Conservation (phyloP, 179 eudicot genomes). For the Beta macrorhiza region DNA sequence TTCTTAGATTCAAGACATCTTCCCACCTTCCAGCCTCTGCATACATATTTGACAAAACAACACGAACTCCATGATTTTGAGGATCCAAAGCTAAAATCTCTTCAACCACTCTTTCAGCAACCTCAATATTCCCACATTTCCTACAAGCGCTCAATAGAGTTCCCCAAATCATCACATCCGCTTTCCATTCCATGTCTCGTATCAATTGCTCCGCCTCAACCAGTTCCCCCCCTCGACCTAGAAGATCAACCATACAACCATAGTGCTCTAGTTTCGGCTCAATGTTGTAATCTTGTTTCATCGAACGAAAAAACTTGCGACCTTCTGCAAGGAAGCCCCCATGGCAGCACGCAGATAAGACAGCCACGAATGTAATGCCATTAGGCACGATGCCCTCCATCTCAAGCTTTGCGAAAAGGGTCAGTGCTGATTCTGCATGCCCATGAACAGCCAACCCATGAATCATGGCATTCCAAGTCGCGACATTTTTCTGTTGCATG, state of each 20-base stretch:
- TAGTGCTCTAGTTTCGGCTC: slow-evolving; percentile 67
- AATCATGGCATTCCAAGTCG: slow-evolving; percentile 80
- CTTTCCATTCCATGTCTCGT: slow-evolving; percentile 54
- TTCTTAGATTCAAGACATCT: slow-evolving; percentile 55
- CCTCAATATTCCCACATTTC: slow-evolving; percentile 48
- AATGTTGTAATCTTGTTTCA: slow-evolving; percentile 44
- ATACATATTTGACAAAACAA: slow-evolving; percentile 69
- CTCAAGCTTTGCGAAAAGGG: slow-evolving; percentile 43
- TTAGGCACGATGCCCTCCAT: slow-evolving; percentile 43
- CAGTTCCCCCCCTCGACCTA: slow-evolving; percentile 59
- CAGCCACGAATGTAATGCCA: slow-evolving; percentile 59
- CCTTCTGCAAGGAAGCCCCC: slow-evolving; percentile 64
- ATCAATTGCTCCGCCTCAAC: slow-evolving; percentile 61
- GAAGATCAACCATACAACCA: slow-evolving; percentile 70
- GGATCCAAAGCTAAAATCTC: slow-evolving; percentile 60
- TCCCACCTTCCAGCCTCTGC: slow-evolving; percentile 76
- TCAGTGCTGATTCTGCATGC: slow-evolving; percentile 54
- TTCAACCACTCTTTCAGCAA: slow-evolving; percentile 55
- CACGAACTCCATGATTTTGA: slow-evolving; percentile 60
- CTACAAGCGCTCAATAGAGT: slow-evolving; percentile 56
- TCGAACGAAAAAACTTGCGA: slow-evolving; percentile 40
- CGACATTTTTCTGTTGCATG: slow-evolving; percentile 52
- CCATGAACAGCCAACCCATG: slow-evolving; percentile 79
- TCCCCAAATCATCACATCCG: slow-evolving; percentile 77
- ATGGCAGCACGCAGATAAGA: slow-evolving; percentile 75